Conservation (phyloP, 108 stramenopile genomes). For the Nitzschia inconspicua region DNA sequence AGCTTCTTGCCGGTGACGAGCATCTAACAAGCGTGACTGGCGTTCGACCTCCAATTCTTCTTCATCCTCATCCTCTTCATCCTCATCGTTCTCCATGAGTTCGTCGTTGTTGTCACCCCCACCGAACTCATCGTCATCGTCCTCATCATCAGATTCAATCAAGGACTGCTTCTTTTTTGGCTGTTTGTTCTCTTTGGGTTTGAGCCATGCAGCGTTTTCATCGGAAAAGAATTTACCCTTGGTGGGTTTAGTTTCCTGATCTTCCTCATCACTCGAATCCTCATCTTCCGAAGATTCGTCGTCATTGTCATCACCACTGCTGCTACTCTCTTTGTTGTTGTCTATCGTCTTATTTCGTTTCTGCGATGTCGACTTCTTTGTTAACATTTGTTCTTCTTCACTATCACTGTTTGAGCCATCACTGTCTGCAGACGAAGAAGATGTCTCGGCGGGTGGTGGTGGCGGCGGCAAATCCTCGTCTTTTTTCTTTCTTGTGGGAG, state of each 20-base stretch:
- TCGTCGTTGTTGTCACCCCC: constrained; percentile 21
- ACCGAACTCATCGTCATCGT: constrained; percentile 44
- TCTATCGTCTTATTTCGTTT: not conserved
- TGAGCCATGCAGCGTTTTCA: constrained; percentile 82
- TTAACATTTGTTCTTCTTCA: not conserved
- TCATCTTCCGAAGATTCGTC: too few species aligned
- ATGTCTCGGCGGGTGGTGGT: not conserved
- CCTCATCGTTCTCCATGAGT: constrained; percentile 15
- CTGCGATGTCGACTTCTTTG: not conserved
- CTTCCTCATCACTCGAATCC: constrained; percentile 13
- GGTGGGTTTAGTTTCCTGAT: not conserved
- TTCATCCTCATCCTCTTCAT: constrained; percentile 61
- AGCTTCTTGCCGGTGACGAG: constrained; percentile 56
- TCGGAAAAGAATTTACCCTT: constrained; percentile 47
- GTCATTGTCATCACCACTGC: constrained; percentile 24
- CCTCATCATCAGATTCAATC: constrained; percentile 64
- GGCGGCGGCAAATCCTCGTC: too few species aligned
- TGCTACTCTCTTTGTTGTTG: constrained; percentile 13
- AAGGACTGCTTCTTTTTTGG: constrained; percentile 35
- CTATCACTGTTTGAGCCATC: constrained; percentile 11
- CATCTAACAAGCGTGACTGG: constrained; percentile 66
- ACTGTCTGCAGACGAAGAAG: not conserved
- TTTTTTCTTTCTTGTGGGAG: not conserved
- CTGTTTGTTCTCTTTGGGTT: constrained; percentile 67
- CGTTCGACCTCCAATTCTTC: constrained; percentile 77